Conservation (phyloP, 2,329 filamentous ascomycete genomes). For the Bipolaris oryzae region DNA sequence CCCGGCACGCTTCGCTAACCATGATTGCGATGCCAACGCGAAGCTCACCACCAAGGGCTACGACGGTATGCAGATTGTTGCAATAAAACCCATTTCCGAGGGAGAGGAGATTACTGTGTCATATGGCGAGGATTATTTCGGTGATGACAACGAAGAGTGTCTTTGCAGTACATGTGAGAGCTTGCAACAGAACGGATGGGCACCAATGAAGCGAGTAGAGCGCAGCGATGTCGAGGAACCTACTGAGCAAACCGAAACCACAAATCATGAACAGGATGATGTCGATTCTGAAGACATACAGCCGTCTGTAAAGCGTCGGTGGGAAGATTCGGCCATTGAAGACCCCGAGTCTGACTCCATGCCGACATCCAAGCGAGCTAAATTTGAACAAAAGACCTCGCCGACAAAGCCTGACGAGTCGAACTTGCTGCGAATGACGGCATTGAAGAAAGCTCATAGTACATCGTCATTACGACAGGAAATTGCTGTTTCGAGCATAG, state of each 20-base stretch:
- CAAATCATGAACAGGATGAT: conserved; percentile 4
- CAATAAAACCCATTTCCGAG: conserved; percentile 77
- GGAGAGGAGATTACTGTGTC: conserved; percentile 97
- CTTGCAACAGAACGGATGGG: conserved; percentile 80
- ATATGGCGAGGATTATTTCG: conserved; percentile 96
- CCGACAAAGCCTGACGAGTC: conserved; percentile 19
- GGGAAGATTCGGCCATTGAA: conserved; percentile 27
- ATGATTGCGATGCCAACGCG: conserved; percentile 94
- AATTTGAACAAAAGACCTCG: conserved; percentile 19
- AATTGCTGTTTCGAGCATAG: conserved; percentile 42
- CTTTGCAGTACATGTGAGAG: conserved; percentile 87
- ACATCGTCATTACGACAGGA: conserved; percentile 40
- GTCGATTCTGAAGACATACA: conserved; percentile 7
- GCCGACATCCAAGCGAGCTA: conserved; percentile 21
- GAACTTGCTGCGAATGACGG: conserved; percentile 29
- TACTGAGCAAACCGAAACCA: conserved; percentile 20
- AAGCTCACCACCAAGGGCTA: conserved; percentile 81
- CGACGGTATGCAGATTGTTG: conserved; percentile 89
- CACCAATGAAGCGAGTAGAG: conserved; percentile 51
- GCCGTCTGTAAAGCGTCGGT: conserved; percentile 37
- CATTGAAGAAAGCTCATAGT: conserved; percentile 42
- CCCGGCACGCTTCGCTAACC: conserved; percentile 94
- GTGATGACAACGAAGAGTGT: conserved; percentile 92
- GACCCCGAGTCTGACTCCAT: conserved; percentile 20
- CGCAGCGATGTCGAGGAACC: conserved; percentile 39